phyloP scores from a whole-genome alignment of 805 yeast species.

The Tetrapisispora taiwanensis region DNA sequence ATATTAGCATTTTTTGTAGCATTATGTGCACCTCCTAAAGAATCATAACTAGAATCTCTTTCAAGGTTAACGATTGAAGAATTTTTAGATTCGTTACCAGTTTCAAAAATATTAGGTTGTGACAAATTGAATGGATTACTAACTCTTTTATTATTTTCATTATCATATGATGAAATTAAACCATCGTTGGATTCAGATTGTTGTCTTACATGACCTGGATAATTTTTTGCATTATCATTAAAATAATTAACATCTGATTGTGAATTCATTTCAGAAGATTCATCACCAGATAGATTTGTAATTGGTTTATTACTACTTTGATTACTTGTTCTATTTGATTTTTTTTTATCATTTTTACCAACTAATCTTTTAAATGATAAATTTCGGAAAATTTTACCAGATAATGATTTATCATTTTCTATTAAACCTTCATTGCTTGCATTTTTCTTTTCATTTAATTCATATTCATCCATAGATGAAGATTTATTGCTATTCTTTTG shows the following conservation, averaged over 20 bases:
- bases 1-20: constrained; percentile 11
- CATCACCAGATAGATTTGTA: constrained; percentile 1
- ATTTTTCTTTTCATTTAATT: constrained; percentile 6
- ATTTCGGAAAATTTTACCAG: constrained; percentile 16
- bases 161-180: constrained; percentile 19
- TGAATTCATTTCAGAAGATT: neutral
- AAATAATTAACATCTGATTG: neutral
- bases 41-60: constrained; percentile 17
- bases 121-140: constrained; percentile 3
- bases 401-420: constrained; percentile 12
- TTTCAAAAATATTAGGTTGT: constrained; percentile 11
- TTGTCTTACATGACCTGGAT: constrained; percentile 22
- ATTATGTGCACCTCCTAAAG: constrained; percentile 7
- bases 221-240: constrained; percentile 8
- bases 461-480: constrained; percentile 4
- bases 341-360: constrained; percentile 1
- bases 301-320: neutral
- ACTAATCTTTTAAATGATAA: constrained; percentile 11
- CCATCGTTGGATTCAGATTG: constrained; percentile 25
- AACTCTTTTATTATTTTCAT: constrained; percentile 7
- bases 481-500: constrained; percentile 5
- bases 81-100: neutral
- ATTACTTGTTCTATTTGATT: constrained; percentile 1
- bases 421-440: constrained; percentile 11
- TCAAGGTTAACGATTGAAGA: constrained; percentile 5